Conservation (phyloP, 1,284 basidiomycete genomes). For the Ustilago lituana region DNA sequence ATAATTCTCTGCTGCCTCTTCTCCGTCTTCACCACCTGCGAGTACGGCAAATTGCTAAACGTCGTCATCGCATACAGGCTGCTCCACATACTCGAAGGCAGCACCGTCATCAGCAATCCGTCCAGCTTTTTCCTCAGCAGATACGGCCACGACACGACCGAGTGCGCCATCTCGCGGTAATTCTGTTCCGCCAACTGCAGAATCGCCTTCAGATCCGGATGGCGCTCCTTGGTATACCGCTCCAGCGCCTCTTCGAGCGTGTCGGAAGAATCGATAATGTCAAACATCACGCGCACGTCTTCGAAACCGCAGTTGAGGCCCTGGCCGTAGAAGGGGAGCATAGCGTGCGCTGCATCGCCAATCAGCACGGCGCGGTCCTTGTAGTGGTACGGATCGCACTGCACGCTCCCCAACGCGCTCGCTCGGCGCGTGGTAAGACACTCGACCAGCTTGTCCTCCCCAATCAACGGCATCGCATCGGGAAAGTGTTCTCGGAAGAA, state of each 20-base stretch:
- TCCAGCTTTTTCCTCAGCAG: conserved; percentile 84
- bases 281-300: conserved; percentile 88
- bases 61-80: conserved; percentile 97
- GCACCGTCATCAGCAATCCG: conserved; percentile 71
- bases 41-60: conserved; percentile 92
- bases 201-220: conserved; percentile 89
- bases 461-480: conserved; percentile 84
- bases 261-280: conserved; percentile 72
- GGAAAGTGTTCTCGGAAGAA: conserved; percentile 90
- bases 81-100: conserved; percentile 84
- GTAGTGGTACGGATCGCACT: conserved; percentile 89
- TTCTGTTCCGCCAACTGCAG: conserved; percentile 91
- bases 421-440: conserved; percentile 85
- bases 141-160: conserved; percentile 84
- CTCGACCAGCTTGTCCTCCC: conserved; percentile 78
- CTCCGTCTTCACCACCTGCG: conserved; percentile 75
- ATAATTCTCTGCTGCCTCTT: conserved; percentile 71
- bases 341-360: conserved; percentile 94
- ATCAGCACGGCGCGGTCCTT: conserved; percentile 85
- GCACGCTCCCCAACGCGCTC: conserved; percentile 88
- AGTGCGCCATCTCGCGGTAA: conserved; percentile 94
- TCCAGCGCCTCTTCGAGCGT: conserved; percentile 76
- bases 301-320: conserved; percentile 97
- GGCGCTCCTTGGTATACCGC: conserved; percentile 80
- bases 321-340: conserved; percentile 97